A percentile compares a stretch with the other conserved stretches of the same genome.
These are phyloP conservation scores for Mimosa bimucronata DNA, from an alignment of 306 rosid genomes.

Conservation along the genomic window DNA sequence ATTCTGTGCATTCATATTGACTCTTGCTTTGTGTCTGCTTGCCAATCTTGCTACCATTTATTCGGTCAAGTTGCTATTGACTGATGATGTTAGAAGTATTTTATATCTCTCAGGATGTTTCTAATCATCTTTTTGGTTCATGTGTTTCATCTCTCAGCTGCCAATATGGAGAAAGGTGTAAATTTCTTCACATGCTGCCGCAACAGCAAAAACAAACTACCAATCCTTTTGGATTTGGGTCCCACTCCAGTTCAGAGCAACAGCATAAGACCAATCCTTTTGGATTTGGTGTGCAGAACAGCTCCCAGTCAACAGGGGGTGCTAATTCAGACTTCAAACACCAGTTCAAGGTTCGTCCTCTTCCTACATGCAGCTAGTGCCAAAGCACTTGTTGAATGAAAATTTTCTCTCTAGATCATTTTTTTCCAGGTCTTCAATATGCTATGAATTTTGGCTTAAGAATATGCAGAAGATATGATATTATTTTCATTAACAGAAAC, in stretches of 20 bases:
- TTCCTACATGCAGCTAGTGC: background rate
- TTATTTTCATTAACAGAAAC: background rate
- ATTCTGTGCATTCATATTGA: background rate
- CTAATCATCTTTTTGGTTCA: background rate
- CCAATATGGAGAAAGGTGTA: slow-evolving; percentile 75
- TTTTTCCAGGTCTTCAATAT: background rate
- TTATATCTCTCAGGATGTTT: background rate
- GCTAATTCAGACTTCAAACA: slow-evolving; percentile 49
- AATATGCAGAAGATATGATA: background rate
- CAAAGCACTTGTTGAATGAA: background rate
- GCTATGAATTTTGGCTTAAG: slow-evolving; percentile 21
- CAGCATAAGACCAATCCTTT: slow-evolving; percentile 70
- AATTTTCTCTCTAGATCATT: background rate
- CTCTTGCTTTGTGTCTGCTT: background rate
- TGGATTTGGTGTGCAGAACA: slow-evolving; percentile 76
- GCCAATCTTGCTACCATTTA: background rate
- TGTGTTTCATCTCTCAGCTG: slow-evolving; percentile 56
- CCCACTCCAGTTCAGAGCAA: slow-evolving; percentile 38
- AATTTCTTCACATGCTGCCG: slow-evolving; percentile 54
- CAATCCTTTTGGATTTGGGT: slow-evolving; percentile 61
- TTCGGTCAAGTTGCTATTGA: background rate
- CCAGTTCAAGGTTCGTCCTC: slow-evolving; percentile 62
- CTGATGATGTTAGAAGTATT: background rate
- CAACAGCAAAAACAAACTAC: slow-evolving; percentile 52
- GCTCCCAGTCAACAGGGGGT: slow-evolving; percentile 41